phyloP scores from a whole-genome alignment of 441 rosid species.

The Gossypium aridum region DNA sequence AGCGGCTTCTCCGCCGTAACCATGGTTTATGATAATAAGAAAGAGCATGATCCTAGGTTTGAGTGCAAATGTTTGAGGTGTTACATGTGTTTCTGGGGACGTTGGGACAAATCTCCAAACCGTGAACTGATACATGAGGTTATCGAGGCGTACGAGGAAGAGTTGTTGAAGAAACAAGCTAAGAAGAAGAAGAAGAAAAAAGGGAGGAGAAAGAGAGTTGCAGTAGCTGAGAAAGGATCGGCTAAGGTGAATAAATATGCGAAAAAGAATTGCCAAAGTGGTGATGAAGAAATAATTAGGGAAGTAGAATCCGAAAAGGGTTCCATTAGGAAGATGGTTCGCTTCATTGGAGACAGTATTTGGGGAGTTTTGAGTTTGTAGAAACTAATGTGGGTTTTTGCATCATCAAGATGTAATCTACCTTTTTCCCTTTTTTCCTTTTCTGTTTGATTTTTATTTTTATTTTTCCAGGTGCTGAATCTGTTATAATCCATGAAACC shows the following conservation, averaged over 20 bases:
- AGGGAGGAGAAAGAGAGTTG: constrained; percentile 22
- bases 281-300: constrained; percentile 8
- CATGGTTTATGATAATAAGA: neutral
- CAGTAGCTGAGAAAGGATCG: constrained; percentile 5
- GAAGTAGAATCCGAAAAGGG: constrained; percentile 28
- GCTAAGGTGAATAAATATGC: constrained; percentile 6
- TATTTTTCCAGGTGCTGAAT: neutral
- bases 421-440: neutral
- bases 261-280: constrained; percentile 11
- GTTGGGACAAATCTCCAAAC: constrained; percentile 65
- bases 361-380: constrained; percentile 43
- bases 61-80: constrained; percentile 59
- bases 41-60: constrained; percentile 43
- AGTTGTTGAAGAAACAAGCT: constrained; percentile 26
- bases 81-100: constrained; percentile 58
- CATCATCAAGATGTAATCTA: neutral
- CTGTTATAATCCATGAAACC: too few relatives aligned
- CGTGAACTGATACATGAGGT: constrained; percentile 58
- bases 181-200: constrained; percentile 4
- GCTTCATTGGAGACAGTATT: constrained; percentile 54
- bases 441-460: neutral
- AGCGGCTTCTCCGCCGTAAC: neutral
- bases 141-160: constrained; percentile 57
- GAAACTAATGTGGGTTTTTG: neutral
- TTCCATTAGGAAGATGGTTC: constrained; percentile 33